Conservation (phyloP, 768 basidiomycete species). For the Boletus bicolor region DNA sequence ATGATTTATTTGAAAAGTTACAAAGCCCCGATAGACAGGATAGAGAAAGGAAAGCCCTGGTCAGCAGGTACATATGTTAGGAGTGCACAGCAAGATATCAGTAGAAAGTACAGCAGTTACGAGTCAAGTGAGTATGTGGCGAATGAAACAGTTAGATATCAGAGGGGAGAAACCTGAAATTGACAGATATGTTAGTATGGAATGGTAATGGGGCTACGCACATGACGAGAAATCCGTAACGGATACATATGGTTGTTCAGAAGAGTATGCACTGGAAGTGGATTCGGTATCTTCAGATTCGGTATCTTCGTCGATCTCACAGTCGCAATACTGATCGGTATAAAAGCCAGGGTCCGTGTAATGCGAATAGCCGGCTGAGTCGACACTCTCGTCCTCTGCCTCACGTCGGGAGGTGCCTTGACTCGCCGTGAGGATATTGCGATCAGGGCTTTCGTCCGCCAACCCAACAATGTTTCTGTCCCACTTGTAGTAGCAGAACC, state of each 20-base stretch:
- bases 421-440: not conserved
- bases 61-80: not conserved
- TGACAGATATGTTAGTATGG: not conserved
- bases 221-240: not conserved
- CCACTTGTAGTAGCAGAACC: conserved; percentile 20
- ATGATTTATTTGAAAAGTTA: conserved; percentile 7
- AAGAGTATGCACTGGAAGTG: too few relatives aligned
- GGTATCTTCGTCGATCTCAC: not conserved
- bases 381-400: not conserved
- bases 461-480: conserved; percentile 17
- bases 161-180: not conserved
- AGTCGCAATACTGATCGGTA: not conserved
- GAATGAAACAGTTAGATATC: not conserved
- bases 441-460: not conserved
- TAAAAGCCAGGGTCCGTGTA: not conserved
- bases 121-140: not conserved
- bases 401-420: not conserved
- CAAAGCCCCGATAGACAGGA: conserved; percentile 12
- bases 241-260: not conserved
- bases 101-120: not conserved
- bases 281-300: not conserved
- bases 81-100: not conserved
- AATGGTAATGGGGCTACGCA: conserved; percentile 2
- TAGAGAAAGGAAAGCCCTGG: conserved; percentile 1
- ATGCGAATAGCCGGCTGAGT: not conserved